Conservation (phyloP, 1,139 yeast genomes). For the Groenewaldozyma sp. region DNA sequence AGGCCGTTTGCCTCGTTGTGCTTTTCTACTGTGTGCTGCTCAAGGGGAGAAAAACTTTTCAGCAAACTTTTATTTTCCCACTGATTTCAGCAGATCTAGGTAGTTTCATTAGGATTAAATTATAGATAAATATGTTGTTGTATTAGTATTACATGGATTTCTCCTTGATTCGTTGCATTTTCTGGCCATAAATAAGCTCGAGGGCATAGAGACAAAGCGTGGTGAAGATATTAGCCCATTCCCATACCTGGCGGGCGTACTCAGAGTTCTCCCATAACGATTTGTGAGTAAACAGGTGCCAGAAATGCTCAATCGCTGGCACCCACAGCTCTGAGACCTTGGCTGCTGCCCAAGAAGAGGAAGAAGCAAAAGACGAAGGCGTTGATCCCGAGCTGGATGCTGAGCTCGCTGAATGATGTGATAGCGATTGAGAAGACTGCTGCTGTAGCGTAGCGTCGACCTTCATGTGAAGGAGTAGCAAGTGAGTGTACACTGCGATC, state of each 20-base stretch:
- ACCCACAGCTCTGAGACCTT: slow-evolving; percentile 6
- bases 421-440: background rate
- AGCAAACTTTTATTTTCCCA: too few relatives aligned
- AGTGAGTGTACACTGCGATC: slow-evolving; percentile 88
- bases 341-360: slow-evolving; percentile 1
- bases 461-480: slow-evolving; percentile 83
- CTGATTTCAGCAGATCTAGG: too few relatives aligned
- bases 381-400: slow-evolving; percentile 7
- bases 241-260: slow-evolving; percentile 78
- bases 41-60: too few relatives aligned
- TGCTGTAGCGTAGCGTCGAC: slow-evolving; percentile 26
- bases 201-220: slow-evolving; percentile 71
- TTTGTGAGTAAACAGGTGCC: slow-evolving; percentile 16
- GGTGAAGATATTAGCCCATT: slow-evolving; percentile 83
- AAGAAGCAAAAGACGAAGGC: slow-evolving; percentile 40
- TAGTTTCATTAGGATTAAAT: too few relatives aligned
- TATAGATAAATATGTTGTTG: background rate
- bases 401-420: slow-evolving; percentile 3
- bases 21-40: too few relatives aligned
- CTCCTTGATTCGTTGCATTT: slow-evolving; percentile 16
- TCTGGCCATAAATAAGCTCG: slow-evolving; percentile 46
- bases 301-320: slow-evolving; percentile 10
- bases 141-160: slow-evolving; percentile 5
- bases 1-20: too few relatives aligned
- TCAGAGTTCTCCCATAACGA: slow-evolving; percentile 49